Evolutionary conservation across 2,329 filamentous ascomycete genomes (phyloP), one percentile per base, ranked within the genome.

Genomic region (Ophiobolus disseminans): DNA sequence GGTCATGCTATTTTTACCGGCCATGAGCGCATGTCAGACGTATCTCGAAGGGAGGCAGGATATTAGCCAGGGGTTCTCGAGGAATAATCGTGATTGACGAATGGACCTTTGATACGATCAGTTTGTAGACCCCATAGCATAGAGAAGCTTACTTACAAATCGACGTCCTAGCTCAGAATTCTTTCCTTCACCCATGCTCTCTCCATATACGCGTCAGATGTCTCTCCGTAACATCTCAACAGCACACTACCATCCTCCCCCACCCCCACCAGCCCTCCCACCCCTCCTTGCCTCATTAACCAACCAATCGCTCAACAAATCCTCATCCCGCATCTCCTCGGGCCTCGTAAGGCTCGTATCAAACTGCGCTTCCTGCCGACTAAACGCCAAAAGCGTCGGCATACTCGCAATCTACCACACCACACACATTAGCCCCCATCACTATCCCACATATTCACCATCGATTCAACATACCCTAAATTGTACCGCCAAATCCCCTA

Each of bases 301-400:
- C 47, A 81, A 66, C 79, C 79, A 82, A 38, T 73, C 63, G 38
- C 60, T 72, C 54, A 81, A 53, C 47, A 77, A 76, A 5, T 70
- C 70, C 53, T 68, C 70, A 49, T 74, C 71, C 64, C 74, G 75
- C 73, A 82, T 68, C 37, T 79, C 68, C 16, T 78, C 73, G n/a
- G 77, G 62, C 34, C 64, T 62, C 4, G 69, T 71, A 11, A 81
- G 56, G 46, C 73, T 75, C 1, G 77, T 80, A 54, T 77, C 74
- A 21, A 79, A 60, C 55, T 80, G 78, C 34, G 79, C 73, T 55
- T 81, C 79, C 45, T 75, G 71, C 14, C 78, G 67, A 53, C 77
- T 77, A 53, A 82, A 82, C 0, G 78, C 74, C 40, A 81, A 61
- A 25, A 82, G 51, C 9, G 78, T 81, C 1, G 79, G 79, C 57